Base-by-base conservation (phyloP, 805 yeast species). In the Starmerella ratchasimensis region DNA sequence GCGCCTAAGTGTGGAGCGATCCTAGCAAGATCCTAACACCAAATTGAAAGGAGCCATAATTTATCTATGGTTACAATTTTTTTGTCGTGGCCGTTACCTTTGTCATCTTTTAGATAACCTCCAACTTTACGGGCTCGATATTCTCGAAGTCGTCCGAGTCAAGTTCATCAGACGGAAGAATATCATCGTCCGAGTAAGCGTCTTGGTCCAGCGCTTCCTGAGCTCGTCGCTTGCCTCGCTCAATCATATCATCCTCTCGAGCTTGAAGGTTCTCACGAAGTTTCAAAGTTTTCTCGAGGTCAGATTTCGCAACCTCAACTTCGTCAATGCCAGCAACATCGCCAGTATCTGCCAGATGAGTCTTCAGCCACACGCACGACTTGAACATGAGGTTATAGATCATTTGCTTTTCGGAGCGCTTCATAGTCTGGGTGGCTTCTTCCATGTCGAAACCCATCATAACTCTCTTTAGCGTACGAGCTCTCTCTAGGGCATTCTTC, bases 381-480 rank as follows among this genome's bases (percentile, higher is more conserved):
- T 39, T 38, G 29, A 42, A 45, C 37, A 46, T 27, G 21, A 46
- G 26, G 16, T 46, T 39, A 27, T 45, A 47, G 17, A 46, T 46
- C 46, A 46, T 44, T 21, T 34, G 37, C 27, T 38, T 22, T 22
- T 46, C 50, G 5, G 50, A 31, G 2, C 47, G 42, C 19, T 44
- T 45, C 48, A 46, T 39, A 5, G 29, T 34, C 7, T 36, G 42
- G 23, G 33, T 28, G 5, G 48, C 46, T 3, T 45, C 48, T 3
- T 36, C 42, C 38, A 44, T 45, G 17, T 43, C 40, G 10, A 46
- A 29, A 3, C 50, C 49, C 39, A 46, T 45, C 27, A 46, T 34
- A 2, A 43, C 31, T 7, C 45, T 28, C 19, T 46, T 46, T 1
- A 46, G 36, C 9, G 39, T 38, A 4, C 47, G 41, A n/a, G 46